phyloP scores from a whole-genome alignment of 1,139 yeast species.

The Petasospora fabianii region DNA sequence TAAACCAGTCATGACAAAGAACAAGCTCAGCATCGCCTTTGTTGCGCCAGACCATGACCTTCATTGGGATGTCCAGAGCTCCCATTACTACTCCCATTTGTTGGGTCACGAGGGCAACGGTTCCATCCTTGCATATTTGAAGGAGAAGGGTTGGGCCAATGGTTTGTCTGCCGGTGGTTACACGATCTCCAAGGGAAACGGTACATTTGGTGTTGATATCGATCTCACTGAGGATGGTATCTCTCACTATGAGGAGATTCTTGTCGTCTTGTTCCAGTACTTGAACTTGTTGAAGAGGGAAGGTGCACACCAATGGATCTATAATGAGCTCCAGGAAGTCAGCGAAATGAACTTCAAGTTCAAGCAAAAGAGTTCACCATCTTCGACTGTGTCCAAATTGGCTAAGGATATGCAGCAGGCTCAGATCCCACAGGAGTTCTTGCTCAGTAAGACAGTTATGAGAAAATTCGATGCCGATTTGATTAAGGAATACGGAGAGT shows the following conservation, averaged over 20 bases:
- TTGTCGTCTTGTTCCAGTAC: constrained; percentile 65
- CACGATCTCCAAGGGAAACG: constrained; percentile 65
- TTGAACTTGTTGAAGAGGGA: constrained; percentile 50
- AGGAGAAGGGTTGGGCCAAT: constrained; percentile 74
- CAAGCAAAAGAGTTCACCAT: constrained; percentile 61
- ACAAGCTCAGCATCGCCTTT: constrained; percentile 64
- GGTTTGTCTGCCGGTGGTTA: constrained; percentile 73
- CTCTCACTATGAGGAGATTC: constrained; percentile 55
- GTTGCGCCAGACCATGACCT: constrained; percentile 69
- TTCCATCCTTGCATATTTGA: constrained; percentile 66
- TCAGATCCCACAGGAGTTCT: constrained; percentile 57
- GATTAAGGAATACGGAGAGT: constrained; percentile 48
- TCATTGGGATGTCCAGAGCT: constrained; percentile 67
- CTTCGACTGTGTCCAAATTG: constrained; percentile 52
- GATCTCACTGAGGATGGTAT: constrained; percentile 78
- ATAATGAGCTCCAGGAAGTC: constrained; percentile 45
- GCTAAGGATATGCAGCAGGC: constrained; percentile 47
- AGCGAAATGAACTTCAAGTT: constrained; percentile 55
- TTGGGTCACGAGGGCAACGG: constrained; percentile 93
- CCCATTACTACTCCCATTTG: constrained; percentile 69
- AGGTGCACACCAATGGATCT: constrained; percentile 60
- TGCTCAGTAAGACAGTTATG: constrained; percentile 57
- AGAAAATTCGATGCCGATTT: constrained; percentile 55
- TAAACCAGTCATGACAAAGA: constrained; percentile 78
- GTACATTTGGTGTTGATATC: constrained; percentile 61